phyloP scores from a whole-genome alignment of 768 basidiomycete genomes.

The Hericium coralloides region DNA sequence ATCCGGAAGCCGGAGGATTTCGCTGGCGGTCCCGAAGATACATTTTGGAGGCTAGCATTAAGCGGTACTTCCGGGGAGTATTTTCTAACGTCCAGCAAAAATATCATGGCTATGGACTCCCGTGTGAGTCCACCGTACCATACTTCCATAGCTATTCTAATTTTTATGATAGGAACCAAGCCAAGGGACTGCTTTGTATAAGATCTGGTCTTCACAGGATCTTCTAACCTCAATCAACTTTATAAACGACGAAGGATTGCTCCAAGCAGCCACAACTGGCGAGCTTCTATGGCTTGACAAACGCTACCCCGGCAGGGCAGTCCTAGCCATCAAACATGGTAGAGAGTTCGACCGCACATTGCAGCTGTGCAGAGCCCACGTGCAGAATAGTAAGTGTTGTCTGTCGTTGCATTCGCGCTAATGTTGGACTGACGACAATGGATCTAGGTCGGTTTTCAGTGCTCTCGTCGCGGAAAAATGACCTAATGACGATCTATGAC shows the following conservation, averaged over 20 bases:
- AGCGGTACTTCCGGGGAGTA: slow-evolving; percentile 27
- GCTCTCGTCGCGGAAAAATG: slow-evolving; percentile 51
- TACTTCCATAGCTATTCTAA: background rate
- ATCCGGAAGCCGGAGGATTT: slow-evolving; percentile 5
- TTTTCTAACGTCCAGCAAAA: slow-evolving; percentile 38
- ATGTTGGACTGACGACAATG: background rate
- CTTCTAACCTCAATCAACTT: slow-evolving; percentile 48
- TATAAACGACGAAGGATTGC: slow-evolving; percentile 30
- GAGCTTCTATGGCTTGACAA: slow-evolving; percentile 66
- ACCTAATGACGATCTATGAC: slow-evolving; percentile 56
- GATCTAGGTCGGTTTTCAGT: slow-evolving; percentile 41
- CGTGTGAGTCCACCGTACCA: slow-evolving; percentile 33
- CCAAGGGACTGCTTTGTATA: slow-evolving; percentile 22
- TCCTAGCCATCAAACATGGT: slow-evolving; percentile 54
- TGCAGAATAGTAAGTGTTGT: too few relatives aligned
- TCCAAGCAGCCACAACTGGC: slow-evolving; percentile 50
- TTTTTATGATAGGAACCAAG: background rate
- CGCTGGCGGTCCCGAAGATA: slow-evolving; percentile 13
- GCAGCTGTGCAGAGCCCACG: slow-evolving; percentile 4
- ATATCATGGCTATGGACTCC: slow-evolving; percentile 40
- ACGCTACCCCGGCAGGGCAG: slow-evolving; percentile 44
- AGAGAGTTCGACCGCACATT: slow-evolving; percentile 55
- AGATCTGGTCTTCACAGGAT: slow-evolving; percentile 24
- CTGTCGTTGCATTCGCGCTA: background rate
- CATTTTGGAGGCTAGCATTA: slow-evolving; percentile 46